Percentiles rank a stretch among this genome's conserved stretches.
These are phyloP conservation scores for Malassezia sympodialis DNA, from an alignment of 1,284 basidiomycete species.

Conservation along the genomic window DNA sequence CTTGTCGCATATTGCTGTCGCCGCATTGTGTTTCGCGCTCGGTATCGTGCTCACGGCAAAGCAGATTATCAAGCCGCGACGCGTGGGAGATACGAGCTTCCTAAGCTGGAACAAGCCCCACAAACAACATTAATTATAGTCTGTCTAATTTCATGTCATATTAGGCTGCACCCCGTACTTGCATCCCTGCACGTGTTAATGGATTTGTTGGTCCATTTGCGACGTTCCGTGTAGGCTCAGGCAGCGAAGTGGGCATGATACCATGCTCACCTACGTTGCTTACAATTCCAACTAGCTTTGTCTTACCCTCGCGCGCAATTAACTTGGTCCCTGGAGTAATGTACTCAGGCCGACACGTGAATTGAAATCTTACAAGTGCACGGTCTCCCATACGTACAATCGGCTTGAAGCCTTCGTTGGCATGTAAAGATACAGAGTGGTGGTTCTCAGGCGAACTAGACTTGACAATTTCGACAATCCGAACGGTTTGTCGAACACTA, in stretches of 20 bases:
- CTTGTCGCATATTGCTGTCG: slow-evolving; percentile 86
- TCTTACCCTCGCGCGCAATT: slow-evolving; percentile 42
- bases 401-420: slow-evolving; percentile 23
- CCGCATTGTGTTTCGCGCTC: slow-evolving; percentile 73
- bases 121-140: not conserved
- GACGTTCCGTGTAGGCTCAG: not conserved
- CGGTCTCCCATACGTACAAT: slow-evolving; percentile 44
- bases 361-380: slow-evolving; percentile 37
- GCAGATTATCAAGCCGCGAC: slow-evolving; percentile 86
- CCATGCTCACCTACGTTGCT: slow-evolving; percentile 28
- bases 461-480: slow-evolving; percentile 39
- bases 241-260: slow-evolving; percentile 11
- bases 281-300: slow-evolving; percentile 42
- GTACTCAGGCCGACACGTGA: slow-evolving; percentile 37
- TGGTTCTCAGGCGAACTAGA: slow-evolving; percentile 19
- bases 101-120: slow-evolving; percentile 42
- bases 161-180: not conserved
- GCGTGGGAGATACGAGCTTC: slow-evolving; percentile 51
- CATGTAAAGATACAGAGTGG: slow-evolving; percentile 13
- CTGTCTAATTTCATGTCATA: not conserved
- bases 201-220: not conserved
- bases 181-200: not conserved
- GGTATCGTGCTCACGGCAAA: slow-evolving; percentile 79
- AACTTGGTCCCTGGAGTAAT: slow-evolving; percentile 43
- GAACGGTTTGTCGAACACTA: slow-evolving; percentile 43